Evolutionary conservation across 1,284 basidiomycete genomes (phyloP).

Genomic region (Earliella scabrosa): DNA sequence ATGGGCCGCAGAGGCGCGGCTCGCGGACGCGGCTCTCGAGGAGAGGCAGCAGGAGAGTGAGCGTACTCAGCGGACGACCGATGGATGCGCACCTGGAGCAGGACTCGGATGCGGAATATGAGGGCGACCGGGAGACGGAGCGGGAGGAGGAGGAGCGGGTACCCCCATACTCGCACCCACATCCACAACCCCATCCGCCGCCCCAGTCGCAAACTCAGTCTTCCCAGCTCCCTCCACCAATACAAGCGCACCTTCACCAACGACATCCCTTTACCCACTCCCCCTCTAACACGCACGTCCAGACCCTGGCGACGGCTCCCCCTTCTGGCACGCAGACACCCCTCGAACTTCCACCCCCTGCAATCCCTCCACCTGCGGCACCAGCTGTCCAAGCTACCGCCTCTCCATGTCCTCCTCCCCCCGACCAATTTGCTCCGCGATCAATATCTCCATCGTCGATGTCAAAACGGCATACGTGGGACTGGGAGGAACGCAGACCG

Average conservation of each 20-base stretch:
- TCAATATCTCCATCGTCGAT: conserved; percentile 12
- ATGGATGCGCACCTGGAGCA: conserved; percentile 20
- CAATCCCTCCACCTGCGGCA: not conserved
- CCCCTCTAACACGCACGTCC: conserved; percentile 30
- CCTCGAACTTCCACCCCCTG: not conserved
- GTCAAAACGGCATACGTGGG: conserved; percentile 21
- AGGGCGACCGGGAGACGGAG: not conserved
- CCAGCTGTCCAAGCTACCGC: not conserved
- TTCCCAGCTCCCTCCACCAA: conserved; percentile 4
- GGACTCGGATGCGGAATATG: conserved; percentile 18
- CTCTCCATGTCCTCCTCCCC: not conserved
- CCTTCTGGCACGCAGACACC: not conserved
- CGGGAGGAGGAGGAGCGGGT: conserved; percentile 17
- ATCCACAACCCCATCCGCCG: conserved; percentile 1
- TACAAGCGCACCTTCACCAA: conserved; percentile 23
- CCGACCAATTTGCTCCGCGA: not conserved
- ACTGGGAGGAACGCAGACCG: conserved; percentile 20
- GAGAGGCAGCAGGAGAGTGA: conserved; percentile 10
- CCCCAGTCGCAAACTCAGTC: conserved; percentile 4
- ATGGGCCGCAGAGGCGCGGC: conserved; percentile 3
- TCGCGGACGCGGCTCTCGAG: conserved; percentile 4
- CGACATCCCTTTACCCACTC: conserved; percentile 34
- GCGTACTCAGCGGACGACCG: conserved; percentile 6
- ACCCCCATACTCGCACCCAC: conserved; percentile 19
- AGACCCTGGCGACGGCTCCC: not conserved